A percentile compares a stretch with the other conserved stretches of the same genome.
Evolutionary conservation across 2,329 filamentous ascomycete genomes (phyloP).

Genomic region (Aspergillus sp.): DNA sequence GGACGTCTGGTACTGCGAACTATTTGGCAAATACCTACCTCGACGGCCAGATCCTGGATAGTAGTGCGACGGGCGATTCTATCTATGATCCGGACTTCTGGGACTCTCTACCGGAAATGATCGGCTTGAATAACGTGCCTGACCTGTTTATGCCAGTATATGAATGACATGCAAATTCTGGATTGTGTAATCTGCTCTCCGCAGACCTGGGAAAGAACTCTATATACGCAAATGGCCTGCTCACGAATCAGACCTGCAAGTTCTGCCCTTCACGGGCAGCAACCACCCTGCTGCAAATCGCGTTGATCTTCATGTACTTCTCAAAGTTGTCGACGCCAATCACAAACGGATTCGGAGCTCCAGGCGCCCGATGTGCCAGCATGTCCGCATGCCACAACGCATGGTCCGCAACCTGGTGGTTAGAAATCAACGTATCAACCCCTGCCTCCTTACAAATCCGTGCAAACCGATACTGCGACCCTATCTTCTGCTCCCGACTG

Average conservation of each 20-base stretch:
- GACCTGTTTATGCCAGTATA: neutral
- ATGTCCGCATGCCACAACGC: neutral
- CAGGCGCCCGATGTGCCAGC: neutral
- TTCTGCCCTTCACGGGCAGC: neutral
- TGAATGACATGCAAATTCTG: no score
- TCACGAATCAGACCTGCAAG: neutral
- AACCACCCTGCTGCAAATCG: neutral
- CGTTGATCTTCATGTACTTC: neutral
- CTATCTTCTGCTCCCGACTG: neutral
- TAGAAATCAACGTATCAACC: neutral
- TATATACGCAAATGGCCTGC: no score
- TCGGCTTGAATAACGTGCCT: constrained; percentile 3
- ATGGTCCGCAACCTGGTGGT: neutral
- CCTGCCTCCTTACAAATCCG: neutral
- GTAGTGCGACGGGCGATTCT: neutral
- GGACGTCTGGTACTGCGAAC: no score
- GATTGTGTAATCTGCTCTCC: no score
- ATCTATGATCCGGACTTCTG: constrained; percentile 5
- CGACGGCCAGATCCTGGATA: neutral
- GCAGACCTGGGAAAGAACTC: no score
- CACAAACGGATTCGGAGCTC: neutral
- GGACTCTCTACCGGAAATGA: constrained; percentile 6
- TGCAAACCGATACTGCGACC: neutral
- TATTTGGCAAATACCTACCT: no score
- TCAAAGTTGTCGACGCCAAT: neutral